Conservation (phyloP, 495 filamentous ascomycete genomes). For the Annulohypoxylon nitens region DNA sequence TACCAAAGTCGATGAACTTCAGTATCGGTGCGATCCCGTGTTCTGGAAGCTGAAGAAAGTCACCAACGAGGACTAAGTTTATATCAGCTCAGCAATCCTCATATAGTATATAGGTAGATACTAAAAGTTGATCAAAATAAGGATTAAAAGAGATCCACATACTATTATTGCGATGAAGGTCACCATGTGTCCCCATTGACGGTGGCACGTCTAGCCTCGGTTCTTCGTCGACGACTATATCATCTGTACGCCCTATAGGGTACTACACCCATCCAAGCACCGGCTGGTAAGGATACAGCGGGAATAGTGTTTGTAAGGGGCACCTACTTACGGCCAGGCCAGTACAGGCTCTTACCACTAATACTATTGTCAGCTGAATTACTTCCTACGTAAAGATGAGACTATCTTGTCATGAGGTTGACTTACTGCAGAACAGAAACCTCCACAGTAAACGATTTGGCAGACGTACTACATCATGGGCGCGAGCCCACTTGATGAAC, state of each 20-base stretch:
- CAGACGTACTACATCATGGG: background rate
- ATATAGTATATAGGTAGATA: background rate
- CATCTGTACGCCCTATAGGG: slow-evolving; percentile 1
- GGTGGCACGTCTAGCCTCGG: background rate
- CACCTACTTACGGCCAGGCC: slow-evolving; percentile 30
- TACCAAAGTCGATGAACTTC: slow-evolving; percentile 40
- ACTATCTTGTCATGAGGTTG: background rate
- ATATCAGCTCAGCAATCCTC: slow-evolving; percentile 2
- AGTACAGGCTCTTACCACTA: slow-evolving; percentile 28
- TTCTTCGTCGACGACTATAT: background rate
- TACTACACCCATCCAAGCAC: slow-evolving; percentile 7
- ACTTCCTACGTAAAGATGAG: background rate
- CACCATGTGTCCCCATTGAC: too few species aligned
- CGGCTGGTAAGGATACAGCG: background rate
- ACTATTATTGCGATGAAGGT: background rate
- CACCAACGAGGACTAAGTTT: slow-evolving; percentile 26
- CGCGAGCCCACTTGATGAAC: background rate
- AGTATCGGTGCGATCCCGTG: slow-evolving; percentile 33
- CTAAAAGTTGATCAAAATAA: too few species aligned
- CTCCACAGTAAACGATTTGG: slow-evolving; percentile 39
- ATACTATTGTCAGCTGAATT: slow-evolving; percentile 15
- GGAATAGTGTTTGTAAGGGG: background rate
- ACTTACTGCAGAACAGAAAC: slow-evolving; percentile 39
- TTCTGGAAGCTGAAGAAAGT: background rate
- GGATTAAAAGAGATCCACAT: too few species aligned